Percentiles rank a stretch among this genome's conserved stretches.
Evolutionary conservation across 129 eudicot species (phyloP).

Genomic region (Dittrichia graveolens): DNA sequence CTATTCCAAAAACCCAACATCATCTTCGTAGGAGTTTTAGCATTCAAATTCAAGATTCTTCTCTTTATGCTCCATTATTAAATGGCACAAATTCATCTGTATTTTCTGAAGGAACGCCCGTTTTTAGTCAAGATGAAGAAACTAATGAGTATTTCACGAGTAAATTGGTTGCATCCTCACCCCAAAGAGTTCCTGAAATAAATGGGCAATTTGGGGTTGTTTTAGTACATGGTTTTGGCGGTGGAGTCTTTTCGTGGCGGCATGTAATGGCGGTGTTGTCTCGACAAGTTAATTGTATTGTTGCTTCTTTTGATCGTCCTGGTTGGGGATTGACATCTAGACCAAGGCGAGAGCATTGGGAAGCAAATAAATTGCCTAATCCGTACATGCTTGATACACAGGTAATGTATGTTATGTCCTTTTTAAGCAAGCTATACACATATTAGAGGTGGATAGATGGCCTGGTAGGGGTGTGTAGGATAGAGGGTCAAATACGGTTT

Average conservation of each 20-base stretch:
- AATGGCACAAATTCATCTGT: conserved; percentile 55
- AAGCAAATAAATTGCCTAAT: conserved; percentile 76
- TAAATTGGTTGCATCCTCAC: conserved; percentile 18
- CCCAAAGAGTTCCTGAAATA: conserved; percentile 47
- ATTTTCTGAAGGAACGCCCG: conserved; percentile 60
- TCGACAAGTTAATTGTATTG: conserved; percentile 73
- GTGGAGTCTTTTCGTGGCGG: conserved; percentile 98
- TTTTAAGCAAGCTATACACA: not conserved
- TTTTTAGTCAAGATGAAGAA: conserved; percentile 50
- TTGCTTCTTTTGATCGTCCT: conserved; percentile 92
- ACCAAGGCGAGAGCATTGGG: conserved; percentile 78
- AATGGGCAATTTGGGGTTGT: conserved; percentile 77
- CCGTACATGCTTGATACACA: conserved; percentile 97
- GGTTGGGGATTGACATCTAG: conserved; percentile 99
- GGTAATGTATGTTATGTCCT: conserved; percentile 41
- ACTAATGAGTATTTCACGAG: conserved; percentile 43
- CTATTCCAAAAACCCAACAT: conserved; percentile 46
- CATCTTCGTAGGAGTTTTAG: conserved; percentile 72
- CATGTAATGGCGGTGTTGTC: conserved; percentile 80
- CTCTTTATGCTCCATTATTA: conserved; percentile 71
- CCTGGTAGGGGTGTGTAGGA: not conserved
- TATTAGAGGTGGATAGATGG: conserved; percentile 1
- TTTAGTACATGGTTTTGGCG: conserved; percentile 96
- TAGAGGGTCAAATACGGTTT: not conserved
- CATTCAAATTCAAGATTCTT: conserved; percentile 58